Percentiles rank a stretch among this genome's conserved stretches.
These are phyloP conservation scores for Cyclotella cryptica DNA, from an alignment of 108 stramenopile species.

Conservation along the genomic window DNA sequence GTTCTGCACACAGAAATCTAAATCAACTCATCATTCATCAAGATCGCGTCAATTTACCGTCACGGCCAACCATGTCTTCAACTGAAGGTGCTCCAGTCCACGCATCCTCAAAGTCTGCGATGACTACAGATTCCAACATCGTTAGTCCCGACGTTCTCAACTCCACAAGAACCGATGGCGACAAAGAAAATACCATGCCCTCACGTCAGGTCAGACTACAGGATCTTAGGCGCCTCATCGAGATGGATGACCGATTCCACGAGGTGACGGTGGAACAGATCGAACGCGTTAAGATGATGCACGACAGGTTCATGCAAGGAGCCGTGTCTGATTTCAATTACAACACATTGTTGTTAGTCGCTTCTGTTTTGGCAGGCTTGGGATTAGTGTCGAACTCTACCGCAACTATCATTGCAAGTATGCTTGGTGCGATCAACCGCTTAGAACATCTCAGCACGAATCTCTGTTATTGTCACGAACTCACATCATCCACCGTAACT, in stretches of 20 bases:
- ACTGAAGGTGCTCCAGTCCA: too few relatives aligned
- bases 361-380: slow-evolving; percentile 78
- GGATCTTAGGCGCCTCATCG: slow-evolving; percentile 9
- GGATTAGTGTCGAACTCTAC: slow-evolving; percentile 79
- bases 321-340: slow-evolving; percentile 32
- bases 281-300: slow-evolving; percentile 34
- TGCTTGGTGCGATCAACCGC: slow-evolving; percentile 86
- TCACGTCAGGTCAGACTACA: neutral
- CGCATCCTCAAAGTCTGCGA: too few relatives aligned
- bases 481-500: slow-evolving; percentile 37
- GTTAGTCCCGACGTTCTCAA: too few relatives aligned
- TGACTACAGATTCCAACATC: too few relatives aligned
- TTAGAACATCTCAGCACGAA: neutral
- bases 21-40: too few relatives aligned
- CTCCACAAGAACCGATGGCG: too few relatives aligned
- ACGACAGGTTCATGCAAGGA: slow-evolving; percentile 27
- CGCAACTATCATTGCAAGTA: slow-evolving; percentile 82
- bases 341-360: slow-evolving; percentile 59
- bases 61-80: too few relatives aligned
- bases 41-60: too few relatives aligned
- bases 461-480: neutral
- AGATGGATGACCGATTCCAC: slow-evolving; percentile 1
- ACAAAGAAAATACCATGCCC: too few relatives aligned
- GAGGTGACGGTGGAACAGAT: slow-evolving; percentile 30
- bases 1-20: too few relatives aligned